Conservation (phyloP, 1,284 basidiomycete species). For the Hemileccinum hortonii region DNA sequence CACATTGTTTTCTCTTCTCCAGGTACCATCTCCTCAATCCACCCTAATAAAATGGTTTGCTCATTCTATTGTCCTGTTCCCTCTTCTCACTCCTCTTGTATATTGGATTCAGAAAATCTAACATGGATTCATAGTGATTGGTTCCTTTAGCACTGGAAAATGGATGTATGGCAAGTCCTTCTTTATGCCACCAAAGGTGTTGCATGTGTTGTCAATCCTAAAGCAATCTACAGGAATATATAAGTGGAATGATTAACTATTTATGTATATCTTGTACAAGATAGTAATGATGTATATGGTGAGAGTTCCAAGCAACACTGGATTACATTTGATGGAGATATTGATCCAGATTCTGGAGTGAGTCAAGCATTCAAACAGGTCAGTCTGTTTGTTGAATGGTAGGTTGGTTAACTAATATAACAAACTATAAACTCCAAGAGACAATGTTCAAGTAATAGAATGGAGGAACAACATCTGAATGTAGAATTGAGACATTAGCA, state of each 20-base stretch:
- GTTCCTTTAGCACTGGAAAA: conserved; percentile 97
- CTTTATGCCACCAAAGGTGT: conserved; percentile 91
- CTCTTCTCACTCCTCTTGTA: no score
- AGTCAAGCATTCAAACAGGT: conserved; percentile 99
- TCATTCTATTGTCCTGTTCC: no score
- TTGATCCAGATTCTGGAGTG: conserved; percentile 99
- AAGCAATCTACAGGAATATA: conserved; percentile 99
- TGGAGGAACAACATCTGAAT: no score
- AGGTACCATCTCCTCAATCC: no score
- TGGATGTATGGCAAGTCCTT: conserved; percentile 94
- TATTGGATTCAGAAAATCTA: conserved; percentile 99
- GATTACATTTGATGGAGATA: conserved; percentile 99
- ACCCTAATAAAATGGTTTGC: no score
- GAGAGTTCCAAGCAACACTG: conserved; percentile 97
- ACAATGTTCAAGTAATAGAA: no score
- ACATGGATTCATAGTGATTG: conserved; percentile 99
- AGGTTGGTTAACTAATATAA: background rate
- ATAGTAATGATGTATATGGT: conserved; percentile 97
- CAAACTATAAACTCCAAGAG: no score
- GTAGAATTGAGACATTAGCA: no score
- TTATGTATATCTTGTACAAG: conserved; percentile 96
- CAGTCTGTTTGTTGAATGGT: conserved; percentile 23
- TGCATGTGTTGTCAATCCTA: conserved; percentile 97
- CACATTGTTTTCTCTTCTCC: no score
- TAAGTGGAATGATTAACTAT: conserved; percentile 99